Base-by-base conservation (phyloP, 257 asterid genomes). In the Solanum tarapatanum region DNA sequence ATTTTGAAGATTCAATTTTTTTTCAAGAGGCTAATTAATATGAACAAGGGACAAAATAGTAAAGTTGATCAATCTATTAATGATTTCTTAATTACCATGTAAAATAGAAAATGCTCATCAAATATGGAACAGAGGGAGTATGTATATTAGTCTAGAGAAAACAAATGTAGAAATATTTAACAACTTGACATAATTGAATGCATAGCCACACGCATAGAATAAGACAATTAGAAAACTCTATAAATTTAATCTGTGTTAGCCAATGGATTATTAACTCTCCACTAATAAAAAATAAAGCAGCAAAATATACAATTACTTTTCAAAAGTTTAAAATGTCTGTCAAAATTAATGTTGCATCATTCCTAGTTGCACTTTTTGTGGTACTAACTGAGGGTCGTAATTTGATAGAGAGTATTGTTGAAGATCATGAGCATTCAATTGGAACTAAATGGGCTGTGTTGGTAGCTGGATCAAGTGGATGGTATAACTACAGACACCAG, bases 401-500 rank as follows among this genome's bases (percentile, higher is more conserved):
- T 86, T 51, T 93, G 88, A 43, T 95, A 48, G 91, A 87, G 82
- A 87, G 43, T 85, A 92, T 82, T 80, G 92, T 77, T 80, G 87
- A 82, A 11, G 94, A 88, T 58, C 24, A 58, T 8, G 96, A 88
- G 2, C 94, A 91, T 76, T 88, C 95, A 17, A 93, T 89, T 7
- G 99, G 98, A 9, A 96, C 96, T 62, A 88, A 93, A 88, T 96
- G 99, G 99, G 99, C 98, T 19, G 94, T 96, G 64, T 92, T 96
- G 14, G 64, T 95, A 82, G 98, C 99, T 84, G 98, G 99, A 32
- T 95, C 98, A 72, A 90, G 87, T 33, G 98, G 94, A 19, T 96
- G 94, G 93, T 93, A 94, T 95, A 96, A 95, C 90, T 95, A 96
- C 91, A 92, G 98, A 84, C 99, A 96, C 84, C 99, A 95, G 98